Evolutionary conservation across 1,139 yeast species (phyloP).

Genomic region (Hansenula lynferdii): DNA sequence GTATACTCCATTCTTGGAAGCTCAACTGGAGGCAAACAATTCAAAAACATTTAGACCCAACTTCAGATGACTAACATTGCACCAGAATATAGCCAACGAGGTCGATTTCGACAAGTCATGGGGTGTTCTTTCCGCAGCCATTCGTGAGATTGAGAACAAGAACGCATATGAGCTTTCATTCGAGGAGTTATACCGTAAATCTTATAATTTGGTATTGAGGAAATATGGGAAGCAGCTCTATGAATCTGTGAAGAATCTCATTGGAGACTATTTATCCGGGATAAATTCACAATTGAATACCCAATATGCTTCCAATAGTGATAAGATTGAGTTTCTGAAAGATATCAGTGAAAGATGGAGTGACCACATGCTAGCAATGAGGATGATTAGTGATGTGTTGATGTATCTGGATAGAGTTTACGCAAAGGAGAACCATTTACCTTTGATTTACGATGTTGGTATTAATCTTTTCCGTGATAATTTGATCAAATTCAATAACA

Average conservation of each 20-base stretch:
- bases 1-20: no score
- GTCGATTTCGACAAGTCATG: slow-evolving; percentile 71
- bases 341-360: slow-evolving; percentile 59
- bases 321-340: slow-evolving; percentile 37
- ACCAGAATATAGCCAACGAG: slow-evolving; percentile 26
- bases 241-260: slow-evolving; percentile 49
- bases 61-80: not conserved
- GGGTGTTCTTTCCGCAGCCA: slow-evolving; percentile 68
- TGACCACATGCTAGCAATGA: slow-evolving; percentile 70
- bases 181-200: slow-evolving; percentile 78
- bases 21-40: no score
- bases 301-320: slow-evolving; percentile 7
- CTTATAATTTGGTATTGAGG: slow-evolving; percentile 73
- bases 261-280: slow-evolving; percentile 44
- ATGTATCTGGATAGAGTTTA: slow-evolving; percentile 86
- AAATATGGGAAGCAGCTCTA: slow-evolving; percentile 71
- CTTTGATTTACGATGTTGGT: slow-evolving; percentile 74
- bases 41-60: no score
- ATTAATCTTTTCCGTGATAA: slow-evolving; percentile 49
- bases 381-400: slow-evolving; percentile 78
- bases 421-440: slow-evolving; percentile 64
- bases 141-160: slow-evolving; percentile 67
- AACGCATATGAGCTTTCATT: slow-evolving; percentile 76
- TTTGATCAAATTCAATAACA: slow-evolving; percentile 35
- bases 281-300: slow-evolving; percentile 20